A percentile compares a stretch with the other conserved stretches of the same genome.
Evolutionary conservation across 2,329 filamentous ascomycete species (phyloP).

Genomic region (Zopfia rhizophila): DNA sequence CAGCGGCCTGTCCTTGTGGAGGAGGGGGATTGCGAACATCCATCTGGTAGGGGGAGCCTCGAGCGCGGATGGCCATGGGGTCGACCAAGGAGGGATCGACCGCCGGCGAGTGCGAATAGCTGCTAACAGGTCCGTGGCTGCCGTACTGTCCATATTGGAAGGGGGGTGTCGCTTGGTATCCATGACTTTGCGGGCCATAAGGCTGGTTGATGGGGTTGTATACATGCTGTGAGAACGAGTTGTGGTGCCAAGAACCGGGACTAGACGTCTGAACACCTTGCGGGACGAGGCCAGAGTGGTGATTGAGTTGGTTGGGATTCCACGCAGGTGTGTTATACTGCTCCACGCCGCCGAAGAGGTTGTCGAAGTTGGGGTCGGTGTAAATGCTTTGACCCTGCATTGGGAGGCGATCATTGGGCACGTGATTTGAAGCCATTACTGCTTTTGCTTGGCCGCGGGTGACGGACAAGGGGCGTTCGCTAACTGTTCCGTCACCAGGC

Average conservation of each 20-base stretch:
- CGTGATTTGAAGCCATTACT: slow-evolving; percentile 53
- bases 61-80: slow-evolving; percentile 35
- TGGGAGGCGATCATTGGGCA: slow-evolving; percentile 46
- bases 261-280: slow-evolving; percentile 12
- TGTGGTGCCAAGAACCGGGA: slow-evolving; percentile 42
- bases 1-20: slow-evolving; percentile 16
- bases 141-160: slow-evolving; percentile 47
- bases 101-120: slow-evolving; percentile 34
- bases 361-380: slow-evolving; percentile 41
- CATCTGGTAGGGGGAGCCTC: slow-evolving; percentile 45
- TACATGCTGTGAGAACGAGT: slow-evolving; percentile 31
- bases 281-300: slow-evolving; percentile 33
- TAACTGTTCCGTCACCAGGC: too few relatives aligned
- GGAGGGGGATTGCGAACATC: slow-evolving; percentile 34
- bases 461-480: too few relatives aligned
- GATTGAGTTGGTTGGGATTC: slow-evolving; percentile 38
- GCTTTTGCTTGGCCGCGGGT: too few relatives aligned
- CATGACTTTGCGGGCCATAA: slow-evolving; percentile 34
- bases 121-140: slow-evolving; percentile 32
- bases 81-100: slow-evolving; percentile 29
- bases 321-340: slow-evolving; percentile 42
- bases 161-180: slow-evolving; percentile 40
- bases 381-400: slow-evolving; percentile 46
- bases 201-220: slow-evolving; percentile 38
- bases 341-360: slow-evolving; percentile 40